A percentile compares a stretch with the other conserved stretches of the same genome.
phyloP scores from a whole-genome alignment of 2,329 filamentous ascomycete species.

The Aspergillus novoparasiticus region DNA sequence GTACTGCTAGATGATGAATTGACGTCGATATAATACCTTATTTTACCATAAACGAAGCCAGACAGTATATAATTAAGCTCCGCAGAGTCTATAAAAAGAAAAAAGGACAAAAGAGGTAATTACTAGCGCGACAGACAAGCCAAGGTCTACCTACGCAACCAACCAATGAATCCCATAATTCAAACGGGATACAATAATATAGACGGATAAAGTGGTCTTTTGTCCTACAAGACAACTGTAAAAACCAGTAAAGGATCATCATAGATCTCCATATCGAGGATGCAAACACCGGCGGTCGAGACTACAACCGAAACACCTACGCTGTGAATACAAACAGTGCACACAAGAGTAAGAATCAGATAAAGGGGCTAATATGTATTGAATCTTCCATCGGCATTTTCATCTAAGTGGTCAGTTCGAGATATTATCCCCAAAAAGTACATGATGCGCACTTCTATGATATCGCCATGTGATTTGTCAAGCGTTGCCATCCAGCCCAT shows the following conservation, averaged over 20 bases:
- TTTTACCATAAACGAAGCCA: neutral
- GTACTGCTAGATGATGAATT: too few species aligned
- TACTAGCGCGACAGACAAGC: neutral
- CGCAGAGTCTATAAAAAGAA: neutral
- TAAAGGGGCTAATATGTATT: neutral
- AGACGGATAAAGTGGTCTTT: neutral
- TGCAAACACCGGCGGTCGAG: neutral
- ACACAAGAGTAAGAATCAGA: neutral
- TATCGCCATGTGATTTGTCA: neutral
- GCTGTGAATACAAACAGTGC: neutral
- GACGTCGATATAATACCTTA: neutral
- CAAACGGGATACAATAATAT: neutral
- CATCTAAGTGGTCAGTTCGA: neutral
- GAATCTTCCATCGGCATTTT: neutral
- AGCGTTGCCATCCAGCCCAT: neutral
- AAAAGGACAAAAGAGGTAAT: neutral
- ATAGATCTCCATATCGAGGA: neutral
- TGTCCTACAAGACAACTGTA: neutral
- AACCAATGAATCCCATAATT: neutral
- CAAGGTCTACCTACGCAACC: neutral
- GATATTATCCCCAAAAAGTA: neutral
- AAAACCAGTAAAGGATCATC: neutral
- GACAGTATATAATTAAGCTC: neutral
- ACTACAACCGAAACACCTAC: neutral
- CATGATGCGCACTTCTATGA: neutral